Conservation (phyloP, 306 rosid genomes). For the Castanea mollissima region DNA sequence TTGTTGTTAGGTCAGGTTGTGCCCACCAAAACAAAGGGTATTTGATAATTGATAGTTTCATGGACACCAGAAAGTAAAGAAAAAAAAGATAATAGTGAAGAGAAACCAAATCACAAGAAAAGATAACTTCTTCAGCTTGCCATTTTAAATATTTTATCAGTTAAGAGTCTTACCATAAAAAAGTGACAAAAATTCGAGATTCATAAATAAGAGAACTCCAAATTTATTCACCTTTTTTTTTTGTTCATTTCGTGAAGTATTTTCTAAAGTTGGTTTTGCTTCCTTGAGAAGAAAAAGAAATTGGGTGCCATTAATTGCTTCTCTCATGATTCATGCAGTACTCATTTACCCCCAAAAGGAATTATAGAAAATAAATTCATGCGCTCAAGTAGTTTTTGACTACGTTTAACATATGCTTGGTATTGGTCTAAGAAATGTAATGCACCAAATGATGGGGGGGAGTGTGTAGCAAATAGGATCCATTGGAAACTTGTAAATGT, state of each 20-base stretch:
- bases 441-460: too few species aligned
- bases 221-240: not conserved
- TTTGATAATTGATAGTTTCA: not conserved
- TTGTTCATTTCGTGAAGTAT: not conserved
- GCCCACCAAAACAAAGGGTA: not conserved
- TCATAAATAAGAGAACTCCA: not conserved
- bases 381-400: too few species aligned
- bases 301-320: not conserved
- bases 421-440: too few species aligned
- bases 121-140: not conserved
- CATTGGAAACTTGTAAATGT: too few species aligned
- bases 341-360: too few species aligned
- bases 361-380: too few species aligned
- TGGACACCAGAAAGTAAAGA: not conserved
- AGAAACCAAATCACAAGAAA: slow-evolving; percentile 1
- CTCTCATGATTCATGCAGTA: not conserved
- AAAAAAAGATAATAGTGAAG: not conserved
- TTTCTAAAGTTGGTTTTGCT: not conserved
- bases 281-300: not conserved
- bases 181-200: not conserved
- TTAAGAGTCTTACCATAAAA: not conserved
- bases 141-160: not conserved
- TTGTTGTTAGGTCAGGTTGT: not conserved
- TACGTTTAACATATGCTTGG: too few species aligned
- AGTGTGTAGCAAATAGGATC: too few species aligned